Percentiles rank a stretch among this genome's conserved stretches.
These are phyloP conservation scores for Erigeron canadensis DNA, from an alignment of 129 eudicot species.

Conservation along the genomic window DNA sequence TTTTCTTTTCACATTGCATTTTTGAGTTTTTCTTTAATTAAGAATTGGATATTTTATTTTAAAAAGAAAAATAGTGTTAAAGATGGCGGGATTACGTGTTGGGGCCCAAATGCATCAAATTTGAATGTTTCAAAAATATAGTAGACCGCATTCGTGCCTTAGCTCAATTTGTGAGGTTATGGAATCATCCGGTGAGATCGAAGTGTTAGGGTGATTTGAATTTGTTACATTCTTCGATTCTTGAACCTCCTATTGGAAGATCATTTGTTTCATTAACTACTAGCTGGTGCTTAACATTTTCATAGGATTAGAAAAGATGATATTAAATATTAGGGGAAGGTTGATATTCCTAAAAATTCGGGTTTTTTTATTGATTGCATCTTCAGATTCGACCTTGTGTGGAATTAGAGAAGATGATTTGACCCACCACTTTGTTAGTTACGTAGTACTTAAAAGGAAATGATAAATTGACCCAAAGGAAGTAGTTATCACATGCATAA, in stretches of 20 bases:
- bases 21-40: no score
- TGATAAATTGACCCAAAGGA: no score
- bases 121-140: constrained; percentile 32
- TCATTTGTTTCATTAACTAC: constrained; percentile 64
- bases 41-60: no score
- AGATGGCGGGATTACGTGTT: constrained; percentile 66
- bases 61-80: no score
- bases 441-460: no score
- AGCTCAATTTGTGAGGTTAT: constrained; percentile 64
- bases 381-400: constrained; percentile 64
- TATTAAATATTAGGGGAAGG: constrained; percentile 81
- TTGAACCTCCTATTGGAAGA: constrained; percentile 45
- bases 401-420: constrained; percentile 89
- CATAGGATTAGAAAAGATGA: constrained; percentile 83
- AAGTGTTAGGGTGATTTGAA: constrained; percentile 71
- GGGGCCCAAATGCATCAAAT: constrained; percentile 81
- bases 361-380: constrained; percentile 75
- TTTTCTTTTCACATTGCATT: no score
- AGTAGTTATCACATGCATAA: no score
- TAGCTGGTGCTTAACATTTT: constrained; percentile 62
- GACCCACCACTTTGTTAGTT: no score
- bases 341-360: constrained; percentile 70
- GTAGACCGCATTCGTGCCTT: constrained; percentile 45
- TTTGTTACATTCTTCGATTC: constrained; percentile 6
- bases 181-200: constrained; percentile 55